Conservation (phyloP, 2,329 filamentous ascomycete species). For the Penicillium sp. region DNA sequence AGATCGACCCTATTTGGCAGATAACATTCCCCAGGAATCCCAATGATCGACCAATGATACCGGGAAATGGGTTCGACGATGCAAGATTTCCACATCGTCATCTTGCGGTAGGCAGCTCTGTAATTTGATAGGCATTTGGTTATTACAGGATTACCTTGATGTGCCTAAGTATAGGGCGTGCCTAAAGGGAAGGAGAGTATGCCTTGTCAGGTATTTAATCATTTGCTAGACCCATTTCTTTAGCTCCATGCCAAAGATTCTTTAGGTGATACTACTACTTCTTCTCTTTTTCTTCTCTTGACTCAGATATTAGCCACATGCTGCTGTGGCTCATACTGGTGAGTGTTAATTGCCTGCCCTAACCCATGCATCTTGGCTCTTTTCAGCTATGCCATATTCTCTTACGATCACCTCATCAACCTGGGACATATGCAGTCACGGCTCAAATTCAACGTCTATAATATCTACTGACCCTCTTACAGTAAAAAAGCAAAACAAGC, state of each 20-base stretch:
- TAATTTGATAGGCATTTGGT: conserved; percentile 18
- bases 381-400: neutral
- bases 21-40: conserved; percentile 26
- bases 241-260: neutral
- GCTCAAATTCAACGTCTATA: neutral
- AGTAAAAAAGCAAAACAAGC: neutral
- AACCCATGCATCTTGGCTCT: too few species aligned
- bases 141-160: conserved; percentile 10
- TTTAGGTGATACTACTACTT: conserved; percentile 1
- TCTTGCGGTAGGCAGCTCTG: conserved; percentile 13
- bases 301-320: conserved; percentile 14
- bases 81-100: conserved; percentile 26
- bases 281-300: conserved; percentile 1
- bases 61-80: conserved; percentile 14
- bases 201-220: conserved; percentile 9
- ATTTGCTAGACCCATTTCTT: conserved; percentile 3
- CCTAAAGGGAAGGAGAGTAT: conserved; percentile 10
- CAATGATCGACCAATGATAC: conserved; percentile 24
- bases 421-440: neutral
- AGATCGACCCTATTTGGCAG: conserved; percentile 24
- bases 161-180: conserved; percentile 12
- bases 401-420: neutral
- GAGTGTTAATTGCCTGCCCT: neutral
- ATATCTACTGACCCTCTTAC: neutral
- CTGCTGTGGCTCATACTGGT: conserved; percentile 5